phyloP scores from a whole-genome alignment of 225 moss, liverwort and hornwort genomes.

The Pseudisothecium myosuroides region DNA sequence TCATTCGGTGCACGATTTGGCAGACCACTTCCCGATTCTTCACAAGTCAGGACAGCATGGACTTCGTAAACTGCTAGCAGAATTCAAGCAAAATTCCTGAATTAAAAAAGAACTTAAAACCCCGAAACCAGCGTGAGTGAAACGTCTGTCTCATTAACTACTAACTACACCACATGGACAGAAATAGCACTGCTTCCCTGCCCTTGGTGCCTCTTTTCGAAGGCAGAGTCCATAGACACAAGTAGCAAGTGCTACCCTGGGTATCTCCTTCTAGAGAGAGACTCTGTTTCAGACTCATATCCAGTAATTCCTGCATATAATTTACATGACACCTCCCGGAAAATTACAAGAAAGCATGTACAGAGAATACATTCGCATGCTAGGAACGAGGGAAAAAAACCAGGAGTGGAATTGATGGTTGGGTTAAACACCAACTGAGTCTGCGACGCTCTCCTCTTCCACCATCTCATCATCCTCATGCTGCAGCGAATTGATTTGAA shows the following conservation, averaged over 20 bases:
- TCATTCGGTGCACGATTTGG: neutral
- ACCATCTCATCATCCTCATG: neutral
- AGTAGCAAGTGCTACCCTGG: neutral
- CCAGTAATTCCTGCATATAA: neutral
- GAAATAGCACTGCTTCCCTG: neutral
- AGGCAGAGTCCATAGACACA: neutral
- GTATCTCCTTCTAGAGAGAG: neutral
- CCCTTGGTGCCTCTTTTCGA: neutral
- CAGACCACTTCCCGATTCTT: neutral
- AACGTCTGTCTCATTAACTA: neutral
- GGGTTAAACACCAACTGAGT: neutral
- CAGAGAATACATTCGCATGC: neutral
- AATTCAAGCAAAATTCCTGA: neutral
- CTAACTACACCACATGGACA: neutral
- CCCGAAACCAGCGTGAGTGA: neutral
- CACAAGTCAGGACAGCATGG: neutral
- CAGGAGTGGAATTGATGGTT: neutral
- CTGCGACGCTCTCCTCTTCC: neutral
- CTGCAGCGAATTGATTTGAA: neutral
- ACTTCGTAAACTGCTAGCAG: neutral
- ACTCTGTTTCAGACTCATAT: neutral
- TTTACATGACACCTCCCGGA: neutral
- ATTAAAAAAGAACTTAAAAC: neutral
- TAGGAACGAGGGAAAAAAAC: neutral
- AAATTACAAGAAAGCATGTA: neutral